Percentiles rank a stretch among this genome's conserved stretches.
Conservation (phyloP, 495 filamentous ascomycete genomes). For the Apiosordaria backusii region DNA sequence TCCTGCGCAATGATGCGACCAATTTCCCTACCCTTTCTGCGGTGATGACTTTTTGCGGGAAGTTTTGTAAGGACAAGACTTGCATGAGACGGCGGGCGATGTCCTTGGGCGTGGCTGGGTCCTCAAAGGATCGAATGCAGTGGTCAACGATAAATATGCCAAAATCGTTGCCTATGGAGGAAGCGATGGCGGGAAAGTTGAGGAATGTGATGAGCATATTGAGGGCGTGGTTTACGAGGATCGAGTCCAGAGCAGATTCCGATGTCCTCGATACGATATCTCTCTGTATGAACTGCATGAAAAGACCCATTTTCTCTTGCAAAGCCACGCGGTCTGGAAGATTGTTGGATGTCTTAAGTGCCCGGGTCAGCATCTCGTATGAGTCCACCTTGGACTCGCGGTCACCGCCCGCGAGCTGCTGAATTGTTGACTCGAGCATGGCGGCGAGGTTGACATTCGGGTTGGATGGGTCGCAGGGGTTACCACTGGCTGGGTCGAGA, state of each 20-base stretch:
- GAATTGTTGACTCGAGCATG: slow-evolving; percentile 80
- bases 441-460: slow-evolving; percentile 51
- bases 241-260: slow-evolving; percentile 53
- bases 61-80: slow-evolving; percentile 72
- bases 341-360: slow-evolving; percentile 72
- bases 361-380: slow-evolving; percentile 73
- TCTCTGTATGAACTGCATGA: slow-evolving; percentile 74
- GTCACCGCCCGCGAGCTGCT: slow-evolving; percentile 70
- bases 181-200: slow-evolving; percentile 60
- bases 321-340: slow-evolving; percentile 67
- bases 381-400: slow-evolving; percentile 73
- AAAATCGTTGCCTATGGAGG: slow-evolving; percentile 69
- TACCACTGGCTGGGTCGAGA: slow-evolving; percentile 38
- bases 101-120: slow-evolving; percentile 61
- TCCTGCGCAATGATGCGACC: slow-evolving; percentile 60
- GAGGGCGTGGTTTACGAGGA: slow-evolving; percentile 69
- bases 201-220: slow-evolving; percentile 71
- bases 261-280: slow-evolving; percentile 60
- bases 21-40: slow-evolving; percentile 61
- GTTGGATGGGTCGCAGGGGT: slow-evolving; percentile 34
- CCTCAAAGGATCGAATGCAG: slow-evolving; percentile 62
- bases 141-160: slow-evolving; percentile 74
- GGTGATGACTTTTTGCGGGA: slow-evolving; percentile 69
- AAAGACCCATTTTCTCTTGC: slow-evolving; percentile 65
- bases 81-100: slow-evolving; percentile 73